phyloP scores from a whole-genome alignment of 768 basidiomycete species.

The Daedaleopsis sinensis region DNA sequence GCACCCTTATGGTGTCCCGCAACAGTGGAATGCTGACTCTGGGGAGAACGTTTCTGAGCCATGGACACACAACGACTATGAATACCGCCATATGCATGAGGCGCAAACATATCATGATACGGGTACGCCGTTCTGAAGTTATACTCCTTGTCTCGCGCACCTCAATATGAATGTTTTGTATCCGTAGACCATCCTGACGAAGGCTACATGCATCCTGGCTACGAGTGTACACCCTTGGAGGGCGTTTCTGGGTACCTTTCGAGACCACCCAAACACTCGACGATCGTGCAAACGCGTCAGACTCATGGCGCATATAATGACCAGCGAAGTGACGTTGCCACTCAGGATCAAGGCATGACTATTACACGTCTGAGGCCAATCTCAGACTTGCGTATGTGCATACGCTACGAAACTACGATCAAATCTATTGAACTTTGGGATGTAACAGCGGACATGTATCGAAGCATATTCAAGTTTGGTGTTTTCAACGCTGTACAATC shows the following conservation, averaged over 20 bases:
- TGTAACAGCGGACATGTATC: slow-evolving; percentile 75
- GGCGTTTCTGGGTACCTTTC: not conserved
- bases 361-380: slow-evolving; percentile 66
- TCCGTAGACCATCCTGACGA: too few relatives aligned
- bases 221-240: not conserved
- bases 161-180: too few relatives aligned
- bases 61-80: too few relatives aligned
- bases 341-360: slow-evolving; percentile 38
- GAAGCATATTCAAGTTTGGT: slow-evolving; percentile 82
- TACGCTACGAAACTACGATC: slow-evolving; percentile 2
- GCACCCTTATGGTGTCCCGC: not conserved
- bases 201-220: too few relatives aligned
- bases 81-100: too few relatives aligned
- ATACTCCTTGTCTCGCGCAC: too few relatives aligned
- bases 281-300: not conserved
- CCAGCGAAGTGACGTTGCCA: not conserved
- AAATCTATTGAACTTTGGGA: not conserved
- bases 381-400: slow-evolving; percentile 68
- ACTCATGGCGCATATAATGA: slow-evolving; percentile 1
- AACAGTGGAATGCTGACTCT: too few relatives aligned
- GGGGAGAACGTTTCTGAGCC: too few relatives aligned
- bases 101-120: too few relatives aligned
- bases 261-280: too few relatives aligned
- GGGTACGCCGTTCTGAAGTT: too few relatives aligned
- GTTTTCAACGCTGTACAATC: slow-evolving; percentile 94